Evolutionary conservation across 768 basidiomycete genomes (phyloP), one percentile per base, ranked within the genome.

Genomic region (Phanerodontia chrysosporium): DNA sequence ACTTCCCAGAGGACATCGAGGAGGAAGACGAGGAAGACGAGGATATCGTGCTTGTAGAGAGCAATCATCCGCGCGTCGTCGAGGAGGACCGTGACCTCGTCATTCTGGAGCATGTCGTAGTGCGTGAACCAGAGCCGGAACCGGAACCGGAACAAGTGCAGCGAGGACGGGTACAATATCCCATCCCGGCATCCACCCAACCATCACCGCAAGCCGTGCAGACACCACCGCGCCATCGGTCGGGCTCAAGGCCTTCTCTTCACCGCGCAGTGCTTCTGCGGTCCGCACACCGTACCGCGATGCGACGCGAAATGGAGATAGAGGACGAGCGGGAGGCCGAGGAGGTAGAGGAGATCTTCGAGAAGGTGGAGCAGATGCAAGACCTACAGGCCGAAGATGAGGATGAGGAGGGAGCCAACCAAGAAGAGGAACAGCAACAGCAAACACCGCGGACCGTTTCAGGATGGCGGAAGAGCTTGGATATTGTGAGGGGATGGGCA

Each of bases 221-320:
- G 21, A 67, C 69, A 5, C 69, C 69, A 49, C 35, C n/a, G n/a
- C 60, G 57, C 48, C 72, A 49, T 5, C 66, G 69, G 24, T n/a
- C n/a, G n/a, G 59, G 58, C 12, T 65, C 69, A 3, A 74, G 81
- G 0, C 75, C 76, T 16, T 84, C 83, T 2, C 72, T 90, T 1
- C 87, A 90, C 64, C 82, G 83, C 13, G 84, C 85, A 0, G 88
- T 90, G 1, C 74, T 90, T 10, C 82, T 90, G 13, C 79, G 86
- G 10, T 86, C 84, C 39, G 86, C 86, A 0, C 87, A 89, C 65
- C 76, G 86, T 14, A 82, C 82, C 0, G 79, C 82, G 0, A 57
- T 82, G 64, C 74, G 76, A 39, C 75, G 78, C 3, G 85, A 83
- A 64, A 75, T 74, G 55, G 83, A 84, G 58, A 70, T 65, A 32